Percentiles rank a stretch among this genome's conserved stretches.
These are phyloP conservation scores for Vigna nakashimae DNA, from an alignment of 306 rosid genomes.

Conservation along the genomic window DNA sequence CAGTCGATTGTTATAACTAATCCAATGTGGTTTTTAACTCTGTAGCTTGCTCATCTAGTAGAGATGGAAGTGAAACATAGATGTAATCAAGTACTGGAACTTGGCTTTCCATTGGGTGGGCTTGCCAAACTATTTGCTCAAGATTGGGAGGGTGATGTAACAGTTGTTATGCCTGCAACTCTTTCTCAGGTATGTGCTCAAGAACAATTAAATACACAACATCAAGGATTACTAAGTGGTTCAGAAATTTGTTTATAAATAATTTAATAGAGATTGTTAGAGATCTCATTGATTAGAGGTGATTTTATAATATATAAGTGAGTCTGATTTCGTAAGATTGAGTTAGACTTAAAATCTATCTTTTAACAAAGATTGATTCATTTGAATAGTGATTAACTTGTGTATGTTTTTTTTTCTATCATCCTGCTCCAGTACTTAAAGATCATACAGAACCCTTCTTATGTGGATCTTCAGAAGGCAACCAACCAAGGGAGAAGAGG, in stretches of 20 bases:
- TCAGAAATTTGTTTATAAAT: slow-evolving; percentile 8
- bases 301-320: no score
- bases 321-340: no score
- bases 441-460: slow-evolving; percentile 92
- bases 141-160: slow-evolving; percentile 99
- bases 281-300: no score
- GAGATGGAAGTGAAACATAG: slow-evolving; percentile 99
- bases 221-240: slow-evolving; percentile 13
- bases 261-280: neutral
- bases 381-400: slow-evolving; percentile 39
- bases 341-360: no score
- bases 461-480: slow-evolving; percentile 92
- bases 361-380: neutral
- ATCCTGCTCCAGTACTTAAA: slow-evolving; percentile 72
- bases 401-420: neutral
- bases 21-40: slow-evolving; percentile 30
- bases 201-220: slow-evolving; percentile 17
- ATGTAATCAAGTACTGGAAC: slow-evolving; percentile 85
- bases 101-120: slow-evolving; percentile 93
- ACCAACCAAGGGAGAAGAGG: slow-evolving; percentile 96
- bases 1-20: slow-evolving; percentile 4
- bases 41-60: slow-evolving; percentile 94
- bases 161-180: slow-evolving; percentile 98
- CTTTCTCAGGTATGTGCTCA: slow-evolving; percentile 74
- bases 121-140: slow-evolving; percentile 94